Base-by-base conservation (phyloP, 768 basidiomycete genomes). In the Leccinum variicolor region DNA sequence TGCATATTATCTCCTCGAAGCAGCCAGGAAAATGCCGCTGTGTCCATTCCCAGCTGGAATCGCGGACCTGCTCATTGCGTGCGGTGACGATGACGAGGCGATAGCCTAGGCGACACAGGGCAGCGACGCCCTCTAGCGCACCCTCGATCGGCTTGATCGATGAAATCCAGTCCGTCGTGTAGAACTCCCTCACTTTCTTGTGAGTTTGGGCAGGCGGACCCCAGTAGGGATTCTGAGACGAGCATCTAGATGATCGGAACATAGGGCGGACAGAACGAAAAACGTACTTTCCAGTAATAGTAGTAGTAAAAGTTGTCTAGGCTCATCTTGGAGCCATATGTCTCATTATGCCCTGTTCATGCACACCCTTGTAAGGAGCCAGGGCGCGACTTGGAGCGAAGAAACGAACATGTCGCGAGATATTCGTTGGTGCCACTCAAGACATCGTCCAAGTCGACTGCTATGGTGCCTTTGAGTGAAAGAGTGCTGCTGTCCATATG, bases 41-140 rank as follows among this genome's bases (percentile, higher is more conserved):
- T 11, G 86, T 72, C 90, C 91, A 92, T 43, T 76, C 74, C 78
- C 84, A 84, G 55, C 83, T 89, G 47, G 79, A 74, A 48, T 82
- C 81, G 14, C 82, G 77, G 53, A 80, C 73, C 34, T 80, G 77
- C 54, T 80, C 74, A 25, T 77, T 75, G 61, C 91, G 76, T n/a
- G 91, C 89, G 9, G 91, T 93, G 50, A 93, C 82, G 60, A 92
- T 82, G 54, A 90, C 78, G 50, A 93, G 74, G 43, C 81, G 78
- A 69, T 80, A 90, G 3, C 90, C 90, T 74, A 87, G 72, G 51
- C 80, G 75, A 53, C 79, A 79, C 15, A 93, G 76, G 23, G 77
- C 70, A 62, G 78, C 71, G 36, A 83, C 67, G 19, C 82, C 86
- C 60, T 88, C 83, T 34, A 74, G 72, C 29, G 89, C 87, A 4